Evolutionary conservation across 1,139 yeast genomes (phyloP).

Genomic region (Saccharomycopsis hybrid): DNA sequence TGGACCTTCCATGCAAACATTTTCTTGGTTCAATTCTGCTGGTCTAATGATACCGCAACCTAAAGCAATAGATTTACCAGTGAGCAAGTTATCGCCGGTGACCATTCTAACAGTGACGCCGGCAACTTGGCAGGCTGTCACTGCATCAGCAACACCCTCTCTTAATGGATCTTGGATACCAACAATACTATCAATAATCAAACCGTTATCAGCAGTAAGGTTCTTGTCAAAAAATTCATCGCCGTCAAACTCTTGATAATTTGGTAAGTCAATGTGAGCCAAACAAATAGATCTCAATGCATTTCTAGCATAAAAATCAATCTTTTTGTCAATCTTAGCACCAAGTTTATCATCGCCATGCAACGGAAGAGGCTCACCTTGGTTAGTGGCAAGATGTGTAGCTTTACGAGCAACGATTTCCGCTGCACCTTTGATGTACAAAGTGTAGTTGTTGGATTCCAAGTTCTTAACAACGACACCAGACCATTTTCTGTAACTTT

Average conservation of each 20-base stretch:
- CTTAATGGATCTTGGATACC: conserved; percentile 96
- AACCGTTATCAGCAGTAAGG: conserved; percentile 29
- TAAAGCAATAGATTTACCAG: conserved; percentile 86
- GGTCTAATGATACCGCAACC: conserved; percentile 74
- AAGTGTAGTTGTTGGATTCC: conserved; percentile 36
- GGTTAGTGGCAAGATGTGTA: not conserved
- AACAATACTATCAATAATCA: conserved; percentile 62
- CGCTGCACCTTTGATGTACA: conserved; percentile 89
- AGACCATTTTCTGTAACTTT: conserved; percentile 89
- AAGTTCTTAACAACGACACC: conserved; percentile 52
- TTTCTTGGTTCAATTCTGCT: conserved; percentile 40
- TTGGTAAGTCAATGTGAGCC: conserved; percentile 65
- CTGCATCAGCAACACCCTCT: conserved; percentile 86
- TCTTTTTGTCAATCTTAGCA: conserved; percentile 33
- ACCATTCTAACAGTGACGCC: conserved; percentile 97
- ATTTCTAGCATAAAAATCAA: conserved; percentile 60
- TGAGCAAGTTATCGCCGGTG: conserved; percentile 87
- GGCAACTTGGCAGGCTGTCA: conserved; percentile 74
- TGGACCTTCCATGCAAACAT: conserved; percentile 89
- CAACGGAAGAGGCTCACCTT: conserved; percentile 40
- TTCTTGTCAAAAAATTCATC: conserved; percentile 3
- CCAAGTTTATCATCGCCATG: not conserved
- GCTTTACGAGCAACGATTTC: conserved; percentile 60
- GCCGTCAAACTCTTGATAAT: conserved; percentile 29
- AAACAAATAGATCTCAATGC: conserved; percentile 84